Evolutionary conservation across 2,329 filamentous ascomycete species (phyloP).

Genomic region (Sordariomycetes sp.): DNA sequence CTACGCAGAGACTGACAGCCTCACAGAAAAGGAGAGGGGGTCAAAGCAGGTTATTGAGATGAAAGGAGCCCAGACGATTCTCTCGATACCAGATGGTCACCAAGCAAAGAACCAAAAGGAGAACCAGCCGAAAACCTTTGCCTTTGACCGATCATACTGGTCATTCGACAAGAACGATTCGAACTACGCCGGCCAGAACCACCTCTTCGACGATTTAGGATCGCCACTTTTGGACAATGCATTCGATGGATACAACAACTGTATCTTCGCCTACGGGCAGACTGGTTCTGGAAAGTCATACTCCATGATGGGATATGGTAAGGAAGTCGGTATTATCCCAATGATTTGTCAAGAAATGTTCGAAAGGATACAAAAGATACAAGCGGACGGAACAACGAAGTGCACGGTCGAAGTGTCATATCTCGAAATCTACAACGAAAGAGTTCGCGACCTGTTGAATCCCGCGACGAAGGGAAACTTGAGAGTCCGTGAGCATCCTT

Average conservation of each 20-base stretch:
- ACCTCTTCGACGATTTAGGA: conserved; percentile 82
- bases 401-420: conserved; percentile 98
- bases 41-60: conserved; percentile 97
- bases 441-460: conserved; percentile 90
- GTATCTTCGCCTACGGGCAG: conserved; percentile 98
- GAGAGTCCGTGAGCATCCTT: conserved; percentile 95
- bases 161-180: conserved; percentile 78
- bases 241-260: conserved; percentile 98
- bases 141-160: conserved; percentile 97
- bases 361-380: conserved; percentile 64
- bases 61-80: conserved; percentile 84
- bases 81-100: conserved; percentile 61
- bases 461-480: conserved; percentile 92
- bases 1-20: too few species aligned
- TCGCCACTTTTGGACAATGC: conserved; percentile 92
- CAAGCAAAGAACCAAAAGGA: conserved; percentile 57
- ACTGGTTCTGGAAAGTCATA: conserved; percentile 95
- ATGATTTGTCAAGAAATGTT: conserved; percentile 99
- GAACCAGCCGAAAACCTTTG: conserved; percentile 72
- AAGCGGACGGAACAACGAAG: conserved; percentile 64
- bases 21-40: conserved; percentile 73
- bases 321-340: conserved; percentile 91
- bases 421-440: conserved; percentile 97
- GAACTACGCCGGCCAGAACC: conserved; percentile 82
- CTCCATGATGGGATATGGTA: conserved; percentile 99